A percentile compares a stretch with the other conserved stretches of the same genome.
These are phyloP conservation scores for Yamadazyma triangularis DNA, from an alignment of 1,139 yeast species.

Conservation along the genomic window DNA sequence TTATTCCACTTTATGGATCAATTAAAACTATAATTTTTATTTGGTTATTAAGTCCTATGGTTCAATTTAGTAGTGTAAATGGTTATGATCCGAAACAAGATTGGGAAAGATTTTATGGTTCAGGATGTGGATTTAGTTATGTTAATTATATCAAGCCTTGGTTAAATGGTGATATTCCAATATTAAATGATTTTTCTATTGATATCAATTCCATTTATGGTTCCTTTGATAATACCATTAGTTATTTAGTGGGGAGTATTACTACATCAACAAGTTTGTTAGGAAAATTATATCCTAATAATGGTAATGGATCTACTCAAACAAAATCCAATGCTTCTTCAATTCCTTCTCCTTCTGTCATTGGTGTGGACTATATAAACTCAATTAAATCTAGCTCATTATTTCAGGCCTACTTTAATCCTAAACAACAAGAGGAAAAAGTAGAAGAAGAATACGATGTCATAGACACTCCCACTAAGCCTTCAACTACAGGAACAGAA, in stretches of 20 bases:
- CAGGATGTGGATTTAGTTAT: slow-evolving; percentile 38
- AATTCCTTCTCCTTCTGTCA: neutral
- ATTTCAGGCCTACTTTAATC: slow-evolving; percentile 1
- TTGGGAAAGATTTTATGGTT: slow-evolving; percentile 22
- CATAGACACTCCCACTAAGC: slow-evolving; percentile 30
- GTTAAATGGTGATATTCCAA: slow-evolving; percentile 19
- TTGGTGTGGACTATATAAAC: neutral
- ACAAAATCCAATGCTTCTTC: neutral
- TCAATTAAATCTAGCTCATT: neutral
- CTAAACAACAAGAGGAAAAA: neutral
- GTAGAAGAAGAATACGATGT: slow-evolving; percentile 37
- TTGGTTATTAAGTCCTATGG: slow-evolving; percentile 53
- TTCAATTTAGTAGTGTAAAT: slow-evolving; percentile 7
- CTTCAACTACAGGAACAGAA: slow-evolving; percentile 7
- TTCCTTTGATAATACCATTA: neutral
- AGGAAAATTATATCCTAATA: too few species aligned
- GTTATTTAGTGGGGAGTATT: too few species aligned
- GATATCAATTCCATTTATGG: slow-evolving; percentile 4
- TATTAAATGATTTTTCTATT: slow-evolving; percentile 4
- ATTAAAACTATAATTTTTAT: slow-evolving; percentile 35
- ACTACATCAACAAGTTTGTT: too few species aligned
- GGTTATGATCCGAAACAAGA: slow-evolving; percentile 12
- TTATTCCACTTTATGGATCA: slow-evolving; percentile 48
- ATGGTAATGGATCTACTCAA: too few species aligned
- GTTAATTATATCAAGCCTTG: slow-evolving; percentile 29